phyloP scores from a whole-genome alignment of 116 monocot genomes.

The Zostera marina region DNA sequence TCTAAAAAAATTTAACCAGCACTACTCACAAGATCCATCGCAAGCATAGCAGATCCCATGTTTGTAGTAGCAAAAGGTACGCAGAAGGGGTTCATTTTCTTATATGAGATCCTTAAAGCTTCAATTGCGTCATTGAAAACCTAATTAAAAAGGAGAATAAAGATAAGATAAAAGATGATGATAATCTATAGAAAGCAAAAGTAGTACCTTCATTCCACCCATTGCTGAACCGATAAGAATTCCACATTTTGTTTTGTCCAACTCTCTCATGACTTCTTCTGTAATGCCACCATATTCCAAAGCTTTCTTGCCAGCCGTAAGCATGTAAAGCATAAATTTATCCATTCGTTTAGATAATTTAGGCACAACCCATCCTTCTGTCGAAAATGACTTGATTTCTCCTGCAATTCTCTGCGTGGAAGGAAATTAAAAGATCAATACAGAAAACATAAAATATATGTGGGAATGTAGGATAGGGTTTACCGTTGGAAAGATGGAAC shows the following conservation, averaged over 20 bases:
- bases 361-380: conserved; percentile 87
- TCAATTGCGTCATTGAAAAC: conserved; percentile 9
- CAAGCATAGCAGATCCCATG: conserved; percentile 51
- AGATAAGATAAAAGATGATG: no score
- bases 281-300: conserved; percentile 66
- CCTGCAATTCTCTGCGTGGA: conserved; percentile 72
- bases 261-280: conserved; percentile 40
- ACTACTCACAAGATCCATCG: conserved; percentile 22
- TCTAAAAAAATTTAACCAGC: no score
- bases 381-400: conserved; percentile 86
- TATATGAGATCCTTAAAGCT: conserved; percentile 14
- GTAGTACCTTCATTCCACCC: conserved; percentile 12
- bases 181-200: background rate
- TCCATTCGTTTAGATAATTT: conserved; percentile 89
- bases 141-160: background rate
- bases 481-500: conserved; percentile 39
- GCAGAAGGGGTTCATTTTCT: conserved; percentile 48
- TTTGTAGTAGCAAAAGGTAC: conserved; percentile 42
- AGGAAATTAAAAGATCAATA: background rate
- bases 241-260: conserved; percentile 81
- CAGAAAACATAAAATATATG: no score
- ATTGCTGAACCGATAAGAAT: conserved; percentile 23
- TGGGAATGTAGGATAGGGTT: no score
- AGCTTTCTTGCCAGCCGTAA: conserved; percentile 90
- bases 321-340: conserved; percentile 93